Evolutionary conservation across 129 eudicot species (phyloP).

Genomic region (Ambrosia artemisiifolia): DNA sequence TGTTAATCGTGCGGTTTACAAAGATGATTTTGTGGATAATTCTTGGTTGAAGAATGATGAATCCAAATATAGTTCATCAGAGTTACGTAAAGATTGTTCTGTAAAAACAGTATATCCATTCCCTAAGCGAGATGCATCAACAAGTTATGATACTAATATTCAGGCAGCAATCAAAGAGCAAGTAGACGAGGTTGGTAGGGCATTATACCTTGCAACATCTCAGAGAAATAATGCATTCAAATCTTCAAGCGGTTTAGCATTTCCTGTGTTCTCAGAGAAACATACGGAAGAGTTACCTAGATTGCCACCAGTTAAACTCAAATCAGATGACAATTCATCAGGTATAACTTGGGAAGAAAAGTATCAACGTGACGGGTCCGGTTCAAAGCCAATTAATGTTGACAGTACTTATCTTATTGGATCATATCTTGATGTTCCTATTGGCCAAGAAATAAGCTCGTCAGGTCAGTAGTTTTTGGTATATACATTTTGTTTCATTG

Average conservation of each 20-base stretch:
- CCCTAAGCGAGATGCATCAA: constrained; percentile 49
- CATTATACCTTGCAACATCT: constrained; percentile 49
- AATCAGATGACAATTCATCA: constrained; percentile 69
- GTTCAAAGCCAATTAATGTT: constrained; percentile 52
- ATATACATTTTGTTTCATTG: constrained; percentile 2
- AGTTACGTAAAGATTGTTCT: constrained; percentile 66
- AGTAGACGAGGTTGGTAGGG: constrained; percentile 69
- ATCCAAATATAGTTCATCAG: constrained; percentile 34
- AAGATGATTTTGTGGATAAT: constrained; percentile 35
- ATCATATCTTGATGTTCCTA: constrained; percentile 90
- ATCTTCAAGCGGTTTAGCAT: constrained; percentile 41
- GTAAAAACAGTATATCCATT: constrained; percentile 76
- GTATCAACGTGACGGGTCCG: constrained; percentile 68
- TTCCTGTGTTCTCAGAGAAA: constrained; percentile 50
- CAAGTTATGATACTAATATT: constrained; percentile 47
- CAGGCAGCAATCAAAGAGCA: constrained; percentile 64
- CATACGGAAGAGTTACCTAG: constrained; percentile 88
- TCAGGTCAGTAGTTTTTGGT: constrained; percentile 56
- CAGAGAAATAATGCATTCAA: constrained; percentile 47
- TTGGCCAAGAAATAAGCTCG: constrained; percentile 77
- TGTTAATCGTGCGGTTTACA: constrained; percentile 27
- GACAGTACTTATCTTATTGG: constrained; percentile 72
- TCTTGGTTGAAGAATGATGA: constrained; percentile 52
- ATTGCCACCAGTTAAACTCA: constrained; percentile 84
- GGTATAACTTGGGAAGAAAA: constrained; percentile 80